Percentiles rank a stretch among this genome's conserved stretches.
phyloP scores from a whole-genome alignment of 176 grass and related monocot species.

The Pontederia crassipes region DNA sequence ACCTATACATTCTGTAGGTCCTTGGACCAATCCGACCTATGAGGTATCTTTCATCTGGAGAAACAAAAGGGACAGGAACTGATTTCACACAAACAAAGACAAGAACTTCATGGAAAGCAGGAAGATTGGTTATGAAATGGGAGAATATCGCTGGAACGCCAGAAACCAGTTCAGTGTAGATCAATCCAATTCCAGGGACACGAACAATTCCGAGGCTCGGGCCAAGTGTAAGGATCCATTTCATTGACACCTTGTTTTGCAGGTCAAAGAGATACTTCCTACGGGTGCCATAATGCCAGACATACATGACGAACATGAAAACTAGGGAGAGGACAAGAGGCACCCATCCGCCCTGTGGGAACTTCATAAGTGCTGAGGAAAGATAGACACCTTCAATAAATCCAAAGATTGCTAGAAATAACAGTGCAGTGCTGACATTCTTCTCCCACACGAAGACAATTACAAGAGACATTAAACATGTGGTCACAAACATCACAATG shows the following conservation, averaged over 20 bases:
- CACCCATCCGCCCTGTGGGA: conserved; percentile 88
- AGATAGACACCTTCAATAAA: conserved; percentile 73
- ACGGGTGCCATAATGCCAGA: conserved; percentile 83
- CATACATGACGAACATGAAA: conserved; percentile 93
- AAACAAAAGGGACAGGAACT: conserved; percentile 71
- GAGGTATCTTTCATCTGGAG: conserved; percentile 69
- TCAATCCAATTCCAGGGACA: conserved; percentile 89
- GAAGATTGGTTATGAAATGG: conserved; percentile 92
- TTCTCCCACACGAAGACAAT: conserved; percentile 87
- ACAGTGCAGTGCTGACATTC: conserved; percentile 39
- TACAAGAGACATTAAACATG: conserved; percentile 77
- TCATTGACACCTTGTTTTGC: conserved; percentile 98
- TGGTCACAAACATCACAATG: conserved; percentile 90
- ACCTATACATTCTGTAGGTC: conserved; percentile 84
- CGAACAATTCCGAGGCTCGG: conserved; percentile 92
- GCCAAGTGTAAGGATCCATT: conserved; percentile 74
- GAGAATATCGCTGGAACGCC: conserved; percentile 90
- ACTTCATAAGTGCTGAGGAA: conserved; percentile 86
- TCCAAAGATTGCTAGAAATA: conserved; percentile 78
- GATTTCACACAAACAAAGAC: conserved; percentile 93
- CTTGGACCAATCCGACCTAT: conserved; percentile 78
- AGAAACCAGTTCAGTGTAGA: conserved; percentile 88
- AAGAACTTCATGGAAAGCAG: conserved; percentile 91
- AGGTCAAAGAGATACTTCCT: conserved; percentile 81
- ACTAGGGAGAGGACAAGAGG: conserved; percentile 67